These are phyloP conservation scores for Polyplosphaeria fusca DNA, from an alignment of 495 filamentous ascomycete species.

Conservation along the genomic window DNA sequence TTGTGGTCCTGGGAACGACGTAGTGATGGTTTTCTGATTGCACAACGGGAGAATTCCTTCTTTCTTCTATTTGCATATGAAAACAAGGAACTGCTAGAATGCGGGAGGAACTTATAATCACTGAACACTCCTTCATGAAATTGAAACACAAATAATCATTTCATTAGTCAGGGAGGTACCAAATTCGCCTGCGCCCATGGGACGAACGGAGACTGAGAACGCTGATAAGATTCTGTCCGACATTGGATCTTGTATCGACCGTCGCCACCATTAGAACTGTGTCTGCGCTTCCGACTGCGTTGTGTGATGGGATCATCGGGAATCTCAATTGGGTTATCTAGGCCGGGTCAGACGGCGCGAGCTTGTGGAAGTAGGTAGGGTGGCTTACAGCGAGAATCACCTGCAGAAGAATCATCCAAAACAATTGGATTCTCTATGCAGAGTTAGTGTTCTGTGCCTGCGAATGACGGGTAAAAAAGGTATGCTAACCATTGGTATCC, in stretches of 20 bases:
- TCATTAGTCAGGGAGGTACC: neutral
- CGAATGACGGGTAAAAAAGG: neutral
- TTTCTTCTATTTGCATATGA: no score
- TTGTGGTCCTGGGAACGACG: no score
- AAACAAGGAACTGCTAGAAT: no score
- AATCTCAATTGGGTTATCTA: neutral
- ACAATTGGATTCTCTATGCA: neutral
- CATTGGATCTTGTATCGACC: neutral
- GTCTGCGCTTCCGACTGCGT: neutral
- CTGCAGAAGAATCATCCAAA: neutral
- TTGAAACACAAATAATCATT: neutral
- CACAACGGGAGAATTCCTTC: no score
- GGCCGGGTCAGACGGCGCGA: neutral
- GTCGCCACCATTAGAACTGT: neutral
- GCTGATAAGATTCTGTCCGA: neutral
- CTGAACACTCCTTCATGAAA: neutral
- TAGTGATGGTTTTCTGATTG: no score
- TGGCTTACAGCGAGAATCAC: neutral
- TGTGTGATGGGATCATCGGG: neutral
- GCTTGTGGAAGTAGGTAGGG: neutral
- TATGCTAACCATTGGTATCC: neutral
- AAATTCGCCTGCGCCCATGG: neutral
- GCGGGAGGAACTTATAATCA: no score
- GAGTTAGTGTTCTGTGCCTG: neutral
- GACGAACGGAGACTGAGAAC: neutral